phyloP scores from a whole-genome alignment of 495 filamentous ascomycete species.

The Penicillium canescens region DNA sequence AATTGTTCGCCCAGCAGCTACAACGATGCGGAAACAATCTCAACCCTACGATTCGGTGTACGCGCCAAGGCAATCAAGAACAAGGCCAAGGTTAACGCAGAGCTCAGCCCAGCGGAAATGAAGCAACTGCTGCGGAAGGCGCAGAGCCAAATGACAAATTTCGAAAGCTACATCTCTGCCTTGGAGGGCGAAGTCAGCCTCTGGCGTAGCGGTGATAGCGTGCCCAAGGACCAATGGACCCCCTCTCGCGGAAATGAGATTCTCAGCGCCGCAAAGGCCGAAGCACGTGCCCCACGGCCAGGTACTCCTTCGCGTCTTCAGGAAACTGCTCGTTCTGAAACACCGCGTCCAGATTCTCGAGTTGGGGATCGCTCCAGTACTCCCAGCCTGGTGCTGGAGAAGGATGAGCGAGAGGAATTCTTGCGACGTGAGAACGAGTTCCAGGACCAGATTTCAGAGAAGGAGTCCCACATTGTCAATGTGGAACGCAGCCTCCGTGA shows the following conservation, averaged over 20 bases:
- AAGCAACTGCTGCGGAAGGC: constrained; percentile 90
- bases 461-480: constrained; percentile 75
- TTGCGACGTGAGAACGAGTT: constrained; percentile 93
- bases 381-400: constrained; percentile 84
- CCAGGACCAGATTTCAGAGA: constrained; percentile 93
- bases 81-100: constrained; percentile 99
- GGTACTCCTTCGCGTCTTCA: constrained; percentile 81
- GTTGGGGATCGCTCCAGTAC: constrained; percentile 86
- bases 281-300: constrained; percentile 62
- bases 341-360: constrained; percentile 76
- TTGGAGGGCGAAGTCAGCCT: constrained; percentile 80
- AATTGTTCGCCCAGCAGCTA: constrained; percentile 98
- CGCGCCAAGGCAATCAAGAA: constrained; percentile 99
- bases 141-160: constrained; percentile 84
- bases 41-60: constrained; percentile 93
- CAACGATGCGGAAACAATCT: constrained; percentile 93
- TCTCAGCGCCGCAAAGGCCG: constrained; percentile 55
- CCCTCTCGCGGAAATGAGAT: constrained; percentile 60
- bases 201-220: constrained; percentile 86
- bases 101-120: constrained; percentile 91
- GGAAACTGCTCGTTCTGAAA: constrained; percentile 52
- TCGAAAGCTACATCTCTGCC: constrained; percentile 80
- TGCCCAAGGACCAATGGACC: constrained; percentile 84
- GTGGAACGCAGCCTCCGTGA: constrained; percentile 78
- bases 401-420: constrained; percentile 97